Evolutionary conservation across 768 basidiomycete genomes (phyloP).

Genomic region (Harrya chromipes): DNA sequence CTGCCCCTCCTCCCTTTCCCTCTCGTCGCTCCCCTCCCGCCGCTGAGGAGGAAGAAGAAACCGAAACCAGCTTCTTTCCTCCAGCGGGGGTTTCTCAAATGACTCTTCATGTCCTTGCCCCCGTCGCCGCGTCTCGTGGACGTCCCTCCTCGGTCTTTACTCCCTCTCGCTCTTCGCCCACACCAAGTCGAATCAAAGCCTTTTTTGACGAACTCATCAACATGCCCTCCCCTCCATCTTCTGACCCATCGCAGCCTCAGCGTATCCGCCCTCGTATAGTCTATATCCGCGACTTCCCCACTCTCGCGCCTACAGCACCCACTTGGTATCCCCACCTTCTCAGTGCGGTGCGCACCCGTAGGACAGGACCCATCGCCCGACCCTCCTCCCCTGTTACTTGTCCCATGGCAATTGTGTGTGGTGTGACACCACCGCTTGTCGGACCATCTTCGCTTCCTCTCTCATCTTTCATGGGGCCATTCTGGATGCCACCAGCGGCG

Average conservation of each 20-base stretch:
- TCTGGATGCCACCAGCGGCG: constrained; percentile 6
- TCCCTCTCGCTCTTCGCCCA: constrained; percentile 39
- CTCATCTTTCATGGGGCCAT: constrained; percentile 10
- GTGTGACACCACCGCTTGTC: constrained; percentile 76
- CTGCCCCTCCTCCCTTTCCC: constrained; percentile 28
- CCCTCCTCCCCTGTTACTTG: constrained; percentile 57
- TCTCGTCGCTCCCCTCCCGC: constrained; percentile 23
- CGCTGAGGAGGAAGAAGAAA: constrained; percentile 46
- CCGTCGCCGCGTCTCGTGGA: constrained; percentile 33
- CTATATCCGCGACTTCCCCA: constrained; percentile 80
- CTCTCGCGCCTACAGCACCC: constrained; percentile 66
- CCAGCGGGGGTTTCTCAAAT: constrained; percentile 37
- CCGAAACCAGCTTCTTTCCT: constrained; percentile 44
- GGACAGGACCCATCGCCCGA: constrained; percentile 60
- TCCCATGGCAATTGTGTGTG: constrained; percentile 83
- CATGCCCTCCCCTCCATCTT: constrained; percentile 36
- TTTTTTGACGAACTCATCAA: constrained; percentile 83
- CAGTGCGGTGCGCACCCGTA: constrained; percentile 71
- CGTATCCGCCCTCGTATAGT: constrained; percentile 62
- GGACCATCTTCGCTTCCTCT: constrained; percentile 35
- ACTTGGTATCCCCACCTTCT: constrained; percentile 82
- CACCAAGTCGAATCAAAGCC: constrained; percentile 56
- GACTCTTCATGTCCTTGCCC: constrained; percentile 45
- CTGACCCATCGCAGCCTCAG: constrained; percentile 26
- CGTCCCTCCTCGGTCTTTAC: constrained; percentile 33